phyloP scores from a whole-genome alignment of 768 basidiomycete species.

The Termitomyces sp. region DNA sequence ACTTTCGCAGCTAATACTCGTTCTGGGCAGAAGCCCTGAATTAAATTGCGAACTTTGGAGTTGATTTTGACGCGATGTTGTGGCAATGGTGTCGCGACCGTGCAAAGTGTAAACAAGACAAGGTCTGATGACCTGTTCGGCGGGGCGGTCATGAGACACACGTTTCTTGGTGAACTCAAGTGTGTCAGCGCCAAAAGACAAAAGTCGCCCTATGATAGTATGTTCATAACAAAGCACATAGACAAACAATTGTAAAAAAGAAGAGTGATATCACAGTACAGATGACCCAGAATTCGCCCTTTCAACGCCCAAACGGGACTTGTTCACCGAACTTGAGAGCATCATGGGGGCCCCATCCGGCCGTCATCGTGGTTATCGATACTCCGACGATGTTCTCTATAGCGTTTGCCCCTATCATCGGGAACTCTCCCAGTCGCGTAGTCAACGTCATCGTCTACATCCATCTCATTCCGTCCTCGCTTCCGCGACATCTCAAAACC shows the following conservation, averaged over 20 bases:
- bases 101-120: background rate
- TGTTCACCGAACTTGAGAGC: conserved; percentile 1
- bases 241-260: conserved; percentile 17
- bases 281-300: conserved; percentile 9
- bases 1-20: background rate
- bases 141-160: conserved; percentile 14
- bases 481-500: conserved; percentile 37
- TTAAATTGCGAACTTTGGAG: background rate
- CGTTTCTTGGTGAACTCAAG: conserved; percentile 9
- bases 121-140: conserved; percentile 9
- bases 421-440: conserved; percentile 34
- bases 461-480: conserved; percentile 61
- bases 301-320: conserved; percentile 15
- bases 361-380: conserved; percentile 37
- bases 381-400: conserved; percentile 42
- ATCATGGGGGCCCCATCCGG: conserved; percentile 28
- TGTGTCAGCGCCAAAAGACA: conserved; percentile 11
- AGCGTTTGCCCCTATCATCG: conserved; percentile 59
- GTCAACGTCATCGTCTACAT: conserved; percentile 49
- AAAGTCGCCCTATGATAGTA: conserved; percentile 20
- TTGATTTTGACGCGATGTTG: background rate
- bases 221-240: conserved; percentile 16
- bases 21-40: background rate
- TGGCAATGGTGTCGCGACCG: background rate
- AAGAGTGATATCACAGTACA: conserved; percentile 12